phyloP scores from a whole-genome alignment of 495 filamentous ascomycete genomes.

The Evansstolkia leycettana region DNA sequence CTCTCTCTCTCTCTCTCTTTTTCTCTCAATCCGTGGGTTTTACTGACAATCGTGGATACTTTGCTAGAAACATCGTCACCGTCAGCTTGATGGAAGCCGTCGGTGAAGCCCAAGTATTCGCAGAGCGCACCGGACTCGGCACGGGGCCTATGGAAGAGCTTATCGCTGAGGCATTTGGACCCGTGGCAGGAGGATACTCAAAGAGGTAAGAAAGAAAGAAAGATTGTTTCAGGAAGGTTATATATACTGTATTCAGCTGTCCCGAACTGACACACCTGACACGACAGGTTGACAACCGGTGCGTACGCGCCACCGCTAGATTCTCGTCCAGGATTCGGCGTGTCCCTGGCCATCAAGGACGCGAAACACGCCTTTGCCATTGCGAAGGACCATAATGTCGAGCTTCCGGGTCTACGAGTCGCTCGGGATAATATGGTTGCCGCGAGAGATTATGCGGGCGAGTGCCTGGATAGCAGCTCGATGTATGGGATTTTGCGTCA shows the following conservation, averaged over 20 bases:
- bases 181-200: constrained; percentile 36
- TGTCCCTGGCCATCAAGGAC: constrained; percentile 35
- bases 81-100: constrained; percentile 39
- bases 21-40: too few relatives aligned
- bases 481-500: constrained; percentile 34
- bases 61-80: constrained; percentile 31
- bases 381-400: constrained; percentile 20
- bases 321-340: constrained; percentile 31
- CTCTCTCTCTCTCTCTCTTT: not conserved
- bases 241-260: not conserved
- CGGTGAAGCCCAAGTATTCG: constrained; percentile 42
- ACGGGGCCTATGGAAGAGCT: constrained; percentile 35
- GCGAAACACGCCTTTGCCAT: constrained; percentile 28
- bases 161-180: constrained; percentile 39
- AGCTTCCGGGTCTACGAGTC: constrained; percentile 26
- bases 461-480: constrained; percentile 31
- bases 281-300: constrained; percentile 26
- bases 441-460: constrained; percentile 28
- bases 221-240: not conserved
- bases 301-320: constrained; percentile 31
- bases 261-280: not conserved
- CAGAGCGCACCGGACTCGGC: constrained; percentile 42
- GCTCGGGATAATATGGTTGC: constrained; percentile 28
- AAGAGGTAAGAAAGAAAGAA: constrained; percentile 21
- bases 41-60: constrained; percentile 3